Evolutionary conservation across 257 asterid genomes (phyloP).

Genomic region (Przewalskia tangutica): DNA sequence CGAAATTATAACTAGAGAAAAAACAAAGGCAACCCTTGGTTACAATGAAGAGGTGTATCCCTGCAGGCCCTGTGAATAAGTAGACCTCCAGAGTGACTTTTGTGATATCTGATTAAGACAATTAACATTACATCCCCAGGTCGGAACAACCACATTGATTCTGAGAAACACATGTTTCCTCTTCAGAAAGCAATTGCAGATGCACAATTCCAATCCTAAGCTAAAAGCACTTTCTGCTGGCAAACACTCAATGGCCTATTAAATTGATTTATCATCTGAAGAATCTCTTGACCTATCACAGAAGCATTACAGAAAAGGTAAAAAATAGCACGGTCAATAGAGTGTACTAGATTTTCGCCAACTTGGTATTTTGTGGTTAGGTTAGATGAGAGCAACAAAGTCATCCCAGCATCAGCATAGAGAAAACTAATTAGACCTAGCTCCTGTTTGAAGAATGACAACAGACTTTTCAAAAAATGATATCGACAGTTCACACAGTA

Average conservation of each 20-base stretch:
- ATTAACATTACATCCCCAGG: background rate
- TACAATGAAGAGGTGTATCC: background rate
- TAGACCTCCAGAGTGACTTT: background rate
- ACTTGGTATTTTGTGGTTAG: background rate
- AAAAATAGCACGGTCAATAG: background rate
- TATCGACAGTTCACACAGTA: background rate
- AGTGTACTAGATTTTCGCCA: background rate
- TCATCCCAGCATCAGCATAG: too few relatives aligned
- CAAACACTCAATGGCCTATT: background rate
- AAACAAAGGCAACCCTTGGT: background rate
- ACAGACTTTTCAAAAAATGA: background rate
- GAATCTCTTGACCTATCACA: conserved; percentile 51
- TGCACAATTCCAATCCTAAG: background rate
- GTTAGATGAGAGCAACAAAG: background rate
- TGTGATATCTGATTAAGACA: background rate
- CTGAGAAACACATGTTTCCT: background rate
- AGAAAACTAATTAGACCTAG: background rate
- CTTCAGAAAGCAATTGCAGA: background rate
- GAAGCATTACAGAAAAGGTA: conserved; percentile 2
- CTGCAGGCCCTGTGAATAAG: background rate
- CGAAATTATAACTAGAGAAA: background rate
- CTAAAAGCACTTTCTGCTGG: background rate
- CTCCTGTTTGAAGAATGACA: background rate
- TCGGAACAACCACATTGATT: background rate
- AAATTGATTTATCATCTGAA: conserved; percentile 22